A percentile compares a stretch with the other conserved stretches of the same genome.
phyloP scores from a whole-genome alignment of 768 basidiomycete genomes.

The Tricholomella constricta region DNA sequence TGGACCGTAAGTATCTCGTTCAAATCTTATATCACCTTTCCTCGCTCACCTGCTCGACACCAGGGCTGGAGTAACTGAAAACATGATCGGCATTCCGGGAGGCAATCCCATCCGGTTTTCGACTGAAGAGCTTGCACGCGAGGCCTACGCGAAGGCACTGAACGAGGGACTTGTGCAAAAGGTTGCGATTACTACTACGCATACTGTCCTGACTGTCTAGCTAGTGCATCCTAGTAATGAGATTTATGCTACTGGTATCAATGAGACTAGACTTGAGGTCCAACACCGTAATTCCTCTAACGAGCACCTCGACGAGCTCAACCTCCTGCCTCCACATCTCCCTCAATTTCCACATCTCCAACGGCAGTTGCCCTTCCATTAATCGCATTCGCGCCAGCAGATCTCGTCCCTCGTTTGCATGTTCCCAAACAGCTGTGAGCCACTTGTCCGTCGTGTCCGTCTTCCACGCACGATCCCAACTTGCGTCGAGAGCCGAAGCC shows the following conservation, averaged over 20 bases:
- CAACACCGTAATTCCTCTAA: constrained; percentile 1
- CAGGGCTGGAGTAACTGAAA: background rate
- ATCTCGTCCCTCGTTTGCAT: background rate
- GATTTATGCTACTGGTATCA: too few species aligned
- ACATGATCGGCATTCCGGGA: background rate
- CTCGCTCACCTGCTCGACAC: background rate
- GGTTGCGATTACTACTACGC: background rate
- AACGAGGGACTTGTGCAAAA: background rate
- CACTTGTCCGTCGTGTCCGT: too few species aligned
- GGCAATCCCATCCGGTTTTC: background rate
- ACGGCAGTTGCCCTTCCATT: constrained; percentile 2
- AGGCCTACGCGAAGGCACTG: background rate
- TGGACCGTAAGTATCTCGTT: background rate
- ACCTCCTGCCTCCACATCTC: constrained; percentile 4
- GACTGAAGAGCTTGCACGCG: background rate
- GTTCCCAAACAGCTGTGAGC: too few species aligned
- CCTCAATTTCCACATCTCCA: constrained; percentile 1
- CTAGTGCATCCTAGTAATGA: too few species aligned
- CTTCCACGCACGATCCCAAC: too few species aligned
- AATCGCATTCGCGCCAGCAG: background rate
- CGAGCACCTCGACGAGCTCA: constrained; percentile 1
- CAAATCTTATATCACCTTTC: background rate
- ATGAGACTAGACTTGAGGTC: constrained; percentile 1
- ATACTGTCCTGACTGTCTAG: too few species aligned
- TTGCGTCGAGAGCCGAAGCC: too few species aligned